These are phyloP conservation scores for Pichia sp. DNA, from an alignment of 1,139 yeast genomes.

Conservation along the genomic window DNA sequence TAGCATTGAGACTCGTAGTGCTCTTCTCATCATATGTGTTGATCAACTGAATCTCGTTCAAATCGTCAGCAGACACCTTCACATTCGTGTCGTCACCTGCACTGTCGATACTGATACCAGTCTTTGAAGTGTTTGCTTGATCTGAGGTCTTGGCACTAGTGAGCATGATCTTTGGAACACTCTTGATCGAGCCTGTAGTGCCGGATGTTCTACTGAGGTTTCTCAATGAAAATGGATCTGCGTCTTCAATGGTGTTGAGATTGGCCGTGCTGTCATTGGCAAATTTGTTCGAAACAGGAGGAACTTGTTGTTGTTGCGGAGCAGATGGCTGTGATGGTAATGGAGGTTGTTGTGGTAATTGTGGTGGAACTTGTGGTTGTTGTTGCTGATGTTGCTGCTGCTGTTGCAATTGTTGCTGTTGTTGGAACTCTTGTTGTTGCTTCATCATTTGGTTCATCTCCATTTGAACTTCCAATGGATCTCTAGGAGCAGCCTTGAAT, in stretches of 20 bases:
- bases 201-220: constrained; percentile 9
- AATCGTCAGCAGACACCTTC: background rate
- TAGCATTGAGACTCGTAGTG: background rate
- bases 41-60: background rate
- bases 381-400: constrained; percentile 16
- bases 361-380: constrained; percentile 8
- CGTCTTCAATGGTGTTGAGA: constrained; percentile 8
- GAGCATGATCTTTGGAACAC: constrained; percentile 7
- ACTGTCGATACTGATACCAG: background rate
- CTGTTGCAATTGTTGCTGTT: constrained; percentile 15
- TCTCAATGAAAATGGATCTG: constrained; percentile 14
- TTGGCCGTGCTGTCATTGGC: constrained; percentile 4
- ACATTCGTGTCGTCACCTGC: background rate
- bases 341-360: background rate
- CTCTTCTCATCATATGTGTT: constrained; percentile 1
- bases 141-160: background rate
- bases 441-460: constrained; percentile 14
- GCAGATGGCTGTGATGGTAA: background rate
- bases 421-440: constrained; percentile 20
- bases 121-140: background rate
- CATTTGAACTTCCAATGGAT: constrained; percentile 24
- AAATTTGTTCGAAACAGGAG: background rate
- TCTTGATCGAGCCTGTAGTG: constrained; percentile 4
- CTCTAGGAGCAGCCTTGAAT: constrained; percentile 26
- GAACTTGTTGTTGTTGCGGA: background rate